Percentiles rank a stretch among this genome's conserved stretches.
These are phyloP conservation scores for Monilinia polystroma DNA, from an alignment of 2,329 filamentous ascomycete species.

Conservation along the genomic window DNA sequence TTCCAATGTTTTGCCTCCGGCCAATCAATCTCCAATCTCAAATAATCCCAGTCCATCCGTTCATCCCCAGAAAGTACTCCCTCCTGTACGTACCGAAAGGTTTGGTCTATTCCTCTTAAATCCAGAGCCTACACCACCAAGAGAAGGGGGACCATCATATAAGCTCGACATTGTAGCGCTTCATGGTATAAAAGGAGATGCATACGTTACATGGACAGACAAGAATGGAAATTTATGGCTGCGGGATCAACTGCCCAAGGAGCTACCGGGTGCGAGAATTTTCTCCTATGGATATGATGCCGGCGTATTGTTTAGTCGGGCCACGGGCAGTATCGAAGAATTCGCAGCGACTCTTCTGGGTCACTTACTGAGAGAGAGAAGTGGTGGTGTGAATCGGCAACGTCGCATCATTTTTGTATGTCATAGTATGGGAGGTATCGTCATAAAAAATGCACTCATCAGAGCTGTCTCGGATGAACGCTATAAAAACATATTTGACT, in stretches of 20 bases:
- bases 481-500: conserved; percentile 29
- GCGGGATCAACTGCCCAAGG: conserved; percentile 28
- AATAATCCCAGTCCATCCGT: not conserved
- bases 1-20: not conserved
- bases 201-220: conserved; percentile 33
- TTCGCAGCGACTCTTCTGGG: too few relatives aligned
- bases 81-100: not conserved
- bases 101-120: conserved; percentile 19
- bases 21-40: not conserved
- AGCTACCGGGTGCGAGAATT: conserved; percentile 30
- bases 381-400: conserved; percentile 8
- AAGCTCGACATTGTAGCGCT: conserved; percentile 29
- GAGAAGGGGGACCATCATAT: not conserved
- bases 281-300: conserved; percentile 34
- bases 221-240: conserved; percentile 29
- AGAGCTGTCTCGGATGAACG: too few relatives aligned
- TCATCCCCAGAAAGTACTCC: not conserved
- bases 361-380: too few relatives aligned
- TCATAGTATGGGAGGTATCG: conserved; percentile 34
- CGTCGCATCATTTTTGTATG: conserved; percentile 31
- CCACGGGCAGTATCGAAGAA: too few relatives aligned
- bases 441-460: conserved; percentile 31
- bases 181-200: conserved; percentile 30
- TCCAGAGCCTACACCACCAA: not conserved
- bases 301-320: conserved; percentile 23